Base-by-base conservation (phyloP, 768 basidiomycete species). In the Boletus reticulatus region DNA sequence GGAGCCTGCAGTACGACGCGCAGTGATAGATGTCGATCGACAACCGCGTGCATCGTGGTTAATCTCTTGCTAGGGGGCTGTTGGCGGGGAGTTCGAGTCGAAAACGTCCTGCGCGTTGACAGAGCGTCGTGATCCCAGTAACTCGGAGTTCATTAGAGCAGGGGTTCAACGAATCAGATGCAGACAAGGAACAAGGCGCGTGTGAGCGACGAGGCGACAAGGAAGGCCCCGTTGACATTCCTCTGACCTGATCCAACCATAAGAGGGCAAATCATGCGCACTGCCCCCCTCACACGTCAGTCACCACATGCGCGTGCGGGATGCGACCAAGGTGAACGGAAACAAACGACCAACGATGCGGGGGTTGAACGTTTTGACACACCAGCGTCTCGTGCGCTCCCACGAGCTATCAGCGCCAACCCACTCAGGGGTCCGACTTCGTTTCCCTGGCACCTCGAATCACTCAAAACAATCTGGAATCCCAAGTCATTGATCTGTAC, bases 341-440 rank as follows among this genome's bases (percentile, higher is more conserved):
- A 29, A 19, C 24, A 37, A 44, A 47, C 41, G 51, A 53, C 22
- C 4, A 49, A 49, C 39, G 32, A 24, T 50, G 50, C 55, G 55
- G 50, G 57, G 13, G 34, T 43, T 31, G 38, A 43, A 45, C 29
- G 29, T 29, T 29, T 24, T 24, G 24, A 9, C 6, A 17, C 41
- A 24, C 29, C 43, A 52, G 49, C 54, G 52, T 55, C 56, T 48
- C 56, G 54, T 55, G 59, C 44, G 54, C 66, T 62, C 67, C 65
- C 66, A 69, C 66, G 67, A 67, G 59, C 53, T 51, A 59, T 55
- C 56, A 43, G 62, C 62, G 60, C 50, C 60, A 57, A 60, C 62
- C 67, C 62, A 69, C 67, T 67, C 22, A 67, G 62, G 67, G 67
- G 67, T 64, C 67, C 67, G 65, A 67, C 52, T 32, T 55, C 55